These are phyloP conservation scores for Pleurotus citrinopileatus DNA, from an alignment of 768 basidiomycete species.

Conservation along the genomic window DNA sequence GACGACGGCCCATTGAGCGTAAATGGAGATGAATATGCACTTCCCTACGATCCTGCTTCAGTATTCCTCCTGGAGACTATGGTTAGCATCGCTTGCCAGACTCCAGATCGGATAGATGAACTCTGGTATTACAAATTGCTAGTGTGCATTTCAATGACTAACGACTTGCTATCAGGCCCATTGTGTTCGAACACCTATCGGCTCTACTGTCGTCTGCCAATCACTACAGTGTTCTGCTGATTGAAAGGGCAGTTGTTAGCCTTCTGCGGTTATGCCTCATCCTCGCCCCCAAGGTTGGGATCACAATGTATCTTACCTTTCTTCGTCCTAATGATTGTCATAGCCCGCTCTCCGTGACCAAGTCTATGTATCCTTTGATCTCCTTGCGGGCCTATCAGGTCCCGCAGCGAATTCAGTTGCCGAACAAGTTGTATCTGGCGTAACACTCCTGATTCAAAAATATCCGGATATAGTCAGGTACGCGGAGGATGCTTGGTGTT, in stretches of 20 bases:
- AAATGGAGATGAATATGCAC: slow-evolving; percentile 45
- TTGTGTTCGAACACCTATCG: slow-evolving; percentile 91
- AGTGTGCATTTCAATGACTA: not conserved
- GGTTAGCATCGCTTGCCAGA: slow-evolving; percentile 82
- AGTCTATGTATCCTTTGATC: slow-evolving; percentile 90
- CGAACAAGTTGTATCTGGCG: slow-evolving; percentile 87
- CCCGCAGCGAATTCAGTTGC: slow-evolving; percentile 79
- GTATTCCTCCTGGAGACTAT: slow-evolving; percentile 94
- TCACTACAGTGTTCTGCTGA: slow-evolving; percentile 86
- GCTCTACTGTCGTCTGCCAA: slow-evolving; percentile 71
- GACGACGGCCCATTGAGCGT: slow-evolving; percentile 50
- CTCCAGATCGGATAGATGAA: slow-evolving; percentile 78
- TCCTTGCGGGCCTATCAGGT: slow-evolving; percentile 77
- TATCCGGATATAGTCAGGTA: slow-evolving; percentile 72
- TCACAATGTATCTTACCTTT: not conserved
- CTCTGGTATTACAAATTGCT: slow-evolving; percentile 61
- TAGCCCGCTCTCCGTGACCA: slow-evolving; percentile 88
- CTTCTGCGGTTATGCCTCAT: slow-evolving; percentile 82
- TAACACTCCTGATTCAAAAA: slow-evolving; percentile 75
- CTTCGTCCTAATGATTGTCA: slow-evolving; percentile 8
- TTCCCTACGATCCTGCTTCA: slow-evolving; percentile 94
- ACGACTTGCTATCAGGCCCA: slow-evolving; percentile 58
- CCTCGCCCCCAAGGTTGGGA: slow-evolving; percentile 73
- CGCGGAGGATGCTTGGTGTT: not conserved
- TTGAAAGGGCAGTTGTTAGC: slow-evolving; percentile 91